phyloP scores from a whole-genome alignment of 441 rosid genomes.

The Jatropha multifida region DNA sequence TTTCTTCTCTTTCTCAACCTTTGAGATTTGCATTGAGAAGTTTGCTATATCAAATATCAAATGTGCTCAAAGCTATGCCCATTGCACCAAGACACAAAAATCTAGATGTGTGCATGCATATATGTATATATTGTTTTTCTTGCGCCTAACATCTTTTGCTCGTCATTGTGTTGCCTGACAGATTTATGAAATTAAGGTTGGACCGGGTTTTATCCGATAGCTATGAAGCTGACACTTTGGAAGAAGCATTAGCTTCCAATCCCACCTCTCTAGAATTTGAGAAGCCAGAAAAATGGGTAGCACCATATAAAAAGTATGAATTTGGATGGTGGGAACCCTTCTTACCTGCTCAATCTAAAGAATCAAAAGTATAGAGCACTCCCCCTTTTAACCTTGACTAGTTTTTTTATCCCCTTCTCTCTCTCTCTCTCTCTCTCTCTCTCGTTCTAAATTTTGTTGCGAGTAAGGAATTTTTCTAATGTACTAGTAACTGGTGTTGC shows the following conservation, averaged over 20 bases:
- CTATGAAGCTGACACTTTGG: constrained; percentile 60
- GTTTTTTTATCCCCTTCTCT: not conserved
- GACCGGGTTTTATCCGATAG: constrained; percentile 76
- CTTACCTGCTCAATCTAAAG: constrained; percentile 55
- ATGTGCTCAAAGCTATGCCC: not conserved
- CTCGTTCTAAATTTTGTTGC: not conserved
- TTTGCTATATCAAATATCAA: not conserved
- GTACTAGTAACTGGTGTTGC: constrained; percentile 8
- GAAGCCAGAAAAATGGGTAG: constrained; percentile 80
- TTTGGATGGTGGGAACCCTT: constrained; percentile 92
- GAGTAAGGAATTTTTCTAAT: constrained; percentile 12
- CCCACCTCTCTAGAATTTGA: constrained; percentile 64
- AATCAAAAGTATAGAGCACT: constrained; percentile 43
- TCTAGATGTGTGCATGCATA: too few species aligned
- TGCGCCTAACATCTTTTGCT: constrained; percentile 13
- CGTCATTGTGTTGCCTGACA: constrained; percentile 27
- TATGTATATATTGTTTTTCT: not conserved
- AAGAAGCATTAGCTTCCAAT: constrained; percentile 80
- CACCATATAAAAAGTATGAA: constrained; percentile 89
- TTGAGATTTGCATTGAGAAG: not conserved
- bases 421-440: not conserved
- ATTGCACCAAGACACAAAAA: not conserved
- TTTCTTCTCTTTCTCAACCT: not conserved
- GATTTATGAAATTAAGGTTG: constrained; percentile 93
- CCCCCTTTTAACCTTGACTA: constrained; percentile 17